Evolutionary conservation across 1,284 basidiomycete genomes (phyloP), one percentile per base, ranked within the genome.

Genomic region (Cryptococcus jaspeensis): DNA sequence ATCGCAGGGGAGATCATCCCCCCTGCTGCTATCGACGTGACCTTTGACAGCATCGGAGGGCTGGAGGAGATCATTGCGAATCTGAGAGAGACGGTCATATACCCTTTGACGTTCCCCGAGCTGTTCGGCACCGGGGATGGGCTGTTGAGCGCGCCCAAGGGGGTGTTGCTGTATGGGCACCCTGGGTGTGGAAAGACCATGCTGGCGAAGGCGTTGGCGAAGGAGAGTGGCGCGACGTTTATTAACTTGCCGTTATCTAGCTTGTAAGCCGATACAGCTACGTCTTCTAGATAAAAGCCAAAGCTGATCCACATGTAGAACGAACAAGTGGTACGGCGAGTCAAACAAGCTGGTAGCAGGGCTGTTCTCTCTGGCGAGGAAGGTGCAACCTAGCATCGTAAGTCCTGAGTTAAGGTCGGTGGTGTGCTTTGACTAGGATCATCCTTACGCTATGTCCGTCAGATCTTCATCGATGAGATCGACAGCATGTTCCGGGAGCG

Each of bases 301-400:
- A 35, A 28, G 51, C 53, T 58, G 50, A 57, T 28, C 1, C 25
- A 4, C 5, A 6, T 41, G n/a, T 47, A 74, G 74, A 50, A 77
- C 90, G 38, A 90, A 89, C 80, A 94, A 95, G 79, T 97, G 93
- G 95, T 98, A 94, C 67, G 96, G 95, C 53, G 95, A 99, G 78
- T 92, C 89, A 12, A 99, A 99, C 79, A 99, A 98, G 79, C 87
- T 99, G 49, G 93, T 99, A 11, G 89, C 89, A 1, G 95, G 89
- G 0, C 75, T 89, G 40, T 89, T 90, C 76, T 84, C 84, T 7
- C 80, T 90, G n/a, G 87, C 87, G 13, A 79, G 82, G 51, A 89
- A 89, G 74, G 80, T 87, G 6, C 86, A 89, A 70, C 88, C 88
- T 2, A 82, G 83, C 55, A 89, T 90, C 71, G 77, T 79, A 58